Base-by-base conservation (phyloP, 2,329 filamentous ascomycete species). In the Chaetothyriales sp. region DNA sequence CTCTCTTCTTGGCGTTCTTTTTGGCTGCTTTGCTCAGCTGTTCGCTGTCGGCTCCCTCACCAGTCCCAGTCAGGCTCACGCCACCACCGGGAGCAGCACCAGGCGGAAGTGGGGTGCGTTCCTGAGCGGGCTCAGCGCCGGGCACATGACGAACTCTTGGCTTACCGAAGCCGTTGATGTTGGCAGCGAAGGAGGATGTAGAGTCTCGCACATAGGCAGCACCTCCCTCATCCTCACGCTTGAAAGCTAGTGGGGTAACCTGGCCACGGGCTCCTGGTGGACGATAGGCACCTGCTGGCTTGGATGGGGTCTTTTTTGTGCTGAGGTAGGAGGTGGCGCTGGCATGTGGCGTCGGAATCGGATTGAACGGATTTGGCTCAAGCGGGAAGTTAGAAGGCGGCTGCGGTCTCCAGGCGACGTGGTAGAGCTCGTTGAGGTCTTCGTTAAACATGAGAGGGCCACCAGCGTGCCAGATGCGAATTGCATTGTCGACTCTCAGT, bases 1-100 rank as follows among this genome's bases (percentile, higher is more conserved):
- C 83, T 45, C 92, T 80, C 78, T 96, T 96, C 79, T 96, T 96
- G 79, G 96, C 96, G 71, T 95, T 95, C 77, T 95, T 95, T 60
- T 86, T 73, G 10, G 85, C 88, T 49, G 84, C 80, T 71, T 92
- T 93, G 55, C 85, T 89, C 55, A 92, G 66, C 59, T 77, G 81
- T 54, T 87, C 84, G 44, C 65, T 76, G 44, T 81, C 71, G 68
- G 82, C 67, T 56, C 71, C 76, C 36, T 77, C 73, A 53, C 76
- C 78, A 12, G 83, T 79, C 4, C 77, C 76, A 22, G 81, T 79
- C 45, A 85, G 74, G 55, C 77, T 78, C 43, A 81, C 79, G 44
- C 79, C 80, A 19, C 79, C 79, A 49, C 79, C 79, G 46, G 82
- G 79, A 49, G 77, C 77, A 44, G 84, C 81, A 56, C 83, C 80